Percentiles rank a stretch among this genome's conserved stretches.
phyloP scores from a whole-genome alignment of 176 grass and related monocot genomes.

The Oryza glaberrima region DNA sequence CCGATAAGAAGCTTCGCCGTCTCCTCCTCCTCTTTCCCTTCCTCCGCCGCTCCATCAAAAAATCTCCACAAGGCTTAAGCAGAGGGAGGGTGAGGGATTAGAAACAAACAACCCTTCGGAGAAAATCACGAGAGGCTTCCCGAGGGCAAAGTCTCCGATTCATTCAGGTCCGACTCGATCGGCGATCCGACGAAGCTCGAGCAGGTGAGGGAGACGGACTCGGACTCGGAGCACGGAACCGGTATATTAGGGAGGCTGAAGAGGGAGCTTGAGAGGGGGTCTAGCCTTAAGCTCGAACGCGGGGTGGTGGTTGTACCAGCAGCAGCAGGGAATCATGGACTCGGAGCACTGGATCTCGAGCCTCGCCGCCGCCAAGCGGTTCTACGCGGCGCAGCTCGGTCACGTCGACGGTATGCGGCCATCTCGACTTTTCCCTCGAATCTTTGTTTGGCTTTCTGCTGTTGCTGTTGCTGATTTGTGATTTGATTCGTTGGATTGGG shows the following conservation, averaged over 20 bases:
- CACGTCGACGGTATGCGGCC: conserved; percentile 54
- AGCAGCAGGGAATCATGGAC: conserved; percentile 56
- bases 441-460: no score
- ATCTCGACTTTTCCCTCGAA: background rate
- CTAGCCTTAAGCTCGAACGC: background rate
- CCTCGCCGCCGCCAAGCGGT: conserved; percentile 87
- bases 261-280: background rate
- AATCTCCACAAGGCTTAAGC: conserved; percentile 7
- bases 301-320: background rate
- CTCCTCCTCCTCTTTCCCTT: background rate
- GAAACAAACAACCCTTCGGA: background rate
- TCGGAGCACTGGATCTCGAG: conserved; percentile 98
- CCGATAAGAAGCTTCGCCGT: conserved; percentile 54
- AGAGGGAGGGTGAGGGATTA: background rate
- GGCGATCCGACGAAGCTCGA: background rate
- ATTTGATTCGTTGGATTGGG: background rate
- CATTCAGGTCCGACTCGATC: background rate
- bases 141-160: background rate
- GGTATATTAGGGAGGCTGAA: background rate
- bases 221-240: background rate
- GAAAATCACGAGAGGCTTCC: background rate
- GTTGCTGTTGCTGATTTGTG: conserved; percentile 12
- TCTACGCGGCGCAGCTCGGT: conserved; percentile 72
- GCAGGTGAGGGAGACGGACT: background rate
- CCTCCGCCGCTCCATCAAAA: conserved; percentile 24